Conservation (phyloP, 2,329 filamentous ascomycete species). For the Torrubiella hemipterigena region DNA sequence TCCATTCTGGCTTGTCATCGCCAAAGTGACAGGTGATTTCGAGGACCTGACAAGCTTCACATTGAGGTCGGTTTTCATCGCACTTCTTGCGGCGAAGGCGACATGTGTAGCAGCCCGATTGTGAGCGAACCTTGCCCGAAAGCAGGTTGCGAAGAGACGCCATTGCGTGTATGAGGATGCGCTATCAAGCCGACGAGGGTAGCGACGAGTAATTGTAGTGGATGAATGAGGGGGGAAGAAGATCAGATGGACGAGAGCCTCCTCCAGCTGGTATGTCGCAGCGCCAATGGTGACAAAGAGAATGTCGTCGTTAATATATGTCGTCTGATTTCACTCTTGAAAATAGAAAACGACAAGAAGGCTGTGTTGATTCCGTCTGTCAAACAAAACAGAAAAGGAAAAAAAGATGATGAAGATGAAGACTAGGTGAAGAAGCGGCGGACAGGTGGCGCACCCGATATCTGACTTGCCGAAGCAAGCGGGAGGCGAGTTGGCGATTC, state of each 20-base stretch:
- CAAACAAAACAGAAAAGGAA: neutral
- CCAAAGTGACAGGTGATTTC: conserved; percentile 43
- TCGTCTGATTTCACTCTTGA: too few relatives aligned
- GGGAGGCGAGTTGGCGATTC: too few relatives aligned
- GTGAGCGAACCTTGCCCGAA: conserved; percentile 22
- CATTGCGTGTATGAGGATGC: conserved; percentile 7
- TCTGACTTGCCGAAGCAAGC: too few relatives aligned
- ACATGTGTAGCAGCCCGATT: conserved; percentile 48
- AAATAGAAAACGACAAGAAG: neutral
- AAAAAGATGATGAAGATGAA: neutral
- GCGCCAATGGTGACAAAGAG: too few relatives aligned
- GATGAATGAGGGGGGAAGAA: neutral
- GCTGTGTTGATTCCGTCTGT: neutral
- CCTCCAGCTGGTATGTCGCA: too few relatives aligned
- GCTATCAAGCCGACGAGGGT: neutral
- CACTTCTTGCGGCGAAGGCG: conserved; percentile 50
- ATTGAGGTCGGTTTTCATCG: conserved; percentile 39
- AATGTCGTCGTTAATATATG: too few relatives aligned
- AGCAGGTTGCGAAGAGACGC: conserved; percentile 12
- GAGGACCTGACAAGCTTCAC: conserved; percentile 37
- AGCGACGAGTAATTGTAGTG: neutral
- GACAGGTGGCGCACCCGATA: too few relatives aligned
- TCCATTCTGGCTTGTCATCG: conserved; percentile 43
- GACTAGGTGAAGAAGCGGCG: too few relatives aligned
- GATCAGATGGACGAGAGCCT: too few relatives aligned